phyloP scores from a whole-genome alignment of 1,139 yeast species.

The Magnusiomyces suaveolens region DNA sequence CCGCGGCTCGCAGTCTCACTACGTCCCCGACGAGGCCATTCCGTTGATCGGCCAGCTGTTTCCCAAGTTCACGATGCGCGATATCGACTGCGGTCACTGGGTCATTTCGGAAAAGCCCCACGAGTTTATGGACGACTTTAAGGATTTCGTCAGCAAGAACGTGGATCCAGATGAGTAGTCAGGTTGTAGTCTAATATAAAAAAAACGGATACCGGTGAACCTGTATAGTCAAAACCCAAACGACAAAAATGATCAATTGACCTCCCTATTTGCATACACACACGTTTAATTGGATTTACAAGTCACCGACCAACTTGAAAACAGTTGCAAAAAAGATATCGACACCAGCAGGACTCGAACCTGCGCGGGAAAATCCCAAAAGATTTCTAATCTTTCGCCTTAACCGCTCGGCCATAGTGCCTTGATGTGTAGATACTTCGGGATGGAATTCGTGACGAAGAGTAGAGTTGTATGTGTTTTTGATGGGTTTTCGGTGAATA shows the following conservation, averaged over 20 bases:
- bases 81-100: conserved; percentile 88
- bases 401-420: conserved; percentile 73
- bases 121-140: conserved; percentile 18
- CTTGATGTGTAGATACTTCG: conserved; percentile 20
- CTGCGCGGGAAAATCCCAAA: conserved; percentile 46
- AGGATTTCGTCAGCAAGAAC: conserved; percentile 11
- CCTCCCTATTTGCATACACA: too few relatives aligned
- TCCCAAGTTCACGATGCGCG: conserved; percentile 66
- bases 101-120: conserved; percentile 29
- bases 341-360: conserved; percentile 3
- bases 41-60: conserved; percentile 69
- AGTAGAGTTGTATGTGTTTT: neutral
- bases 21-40: conserved; percentile 78
- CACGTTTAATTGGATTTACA: too few relatives aligned
- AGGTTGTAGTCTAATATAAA: too few relatives aligned
- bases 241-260: too few relatives aligned
- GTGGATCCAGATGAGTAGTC: conserved; percentile 11
- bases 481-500: neutral
- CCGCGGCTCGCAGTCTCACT: conserved; percentile 66
- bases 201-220: too few relatives aligned
- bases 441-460: too few relatives aligned
- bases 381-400: conserved; percentile 77
- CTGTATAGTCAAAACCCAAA: too few relatives aligned
- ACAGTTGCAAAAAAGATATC: neutral
- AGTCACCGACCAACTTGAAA: too few relatives aligned